A percentile compares a stretch with the other conserved stretches of the same genome.
These are phyloP conservation scores for Tubosaeta sp. DNA, from an alignment of 768 basidiomycete species.

Conservation along the genomic window DNA sequence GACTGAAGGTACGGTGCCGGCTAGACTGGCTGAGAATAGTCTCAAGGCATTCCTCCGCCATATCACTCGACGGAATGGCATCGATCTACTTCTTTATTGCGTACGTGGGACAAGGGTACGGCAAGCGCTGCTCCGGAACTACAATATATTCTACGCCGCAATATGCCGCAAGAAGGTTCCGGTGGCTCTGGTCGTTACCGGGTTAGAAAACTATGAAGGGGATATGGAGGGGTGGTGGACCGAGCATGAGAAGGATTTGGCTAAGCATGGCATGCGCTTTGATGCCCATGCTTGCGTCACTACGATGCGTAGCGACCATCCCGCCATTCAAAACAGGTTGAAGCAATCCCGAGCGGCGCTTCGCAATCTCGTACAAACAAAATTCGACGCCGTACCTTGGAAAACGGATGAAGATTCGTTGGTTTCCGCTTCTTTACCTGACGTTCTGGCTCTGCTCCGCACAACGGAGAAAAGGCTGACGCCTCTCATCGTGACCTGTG, in stretches of 20 bases:
- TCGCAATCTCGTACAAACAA: constrained; percentile 15
- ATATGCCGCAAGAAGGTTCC: constrained; percentile 31
- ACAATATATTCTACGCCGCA: constrained; percentile 26
- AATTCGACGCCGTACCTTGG: constrained; percentile 18
- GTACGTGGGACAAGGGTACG: constrained; percentile 31
- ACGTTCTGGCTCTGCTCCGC: constrained; percentile 14
- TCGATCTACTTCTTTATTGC: constrained; percentile 33
- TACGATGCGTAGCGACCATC: constrained; percentile 25
- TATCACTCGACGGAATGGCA: constrained; percentile 25
- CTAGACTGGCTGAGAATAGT: constrained; percentile 20
- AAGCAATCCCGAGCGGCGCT: constrained; percentile 18
- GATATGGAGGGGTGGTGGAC: constrained; percentile 39
- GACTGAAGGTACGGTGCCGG: constrained; percentile 24
- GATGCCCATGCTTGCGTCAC: constrained; percentile 40
- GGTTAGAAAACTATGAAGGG: constrained; percentile 32
- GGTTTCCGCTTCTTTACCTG: constrained; percentile 17
- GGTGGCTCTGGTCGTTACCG: constrained; percentile 33
- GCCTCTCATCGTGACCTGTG: constrained; percentile 16
- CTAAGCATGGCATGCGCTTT: constrained; percentile 32
- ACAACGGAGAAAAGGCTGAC: constrained; percentile 8
- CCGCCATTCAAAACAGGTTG: constrained; percentile 19
- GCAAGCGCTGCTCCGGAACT: constrained; percentile 25
- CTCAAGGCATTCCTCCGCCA: constrained; percentile 33
- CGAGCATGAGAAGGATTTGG: constrained; percentile 30
- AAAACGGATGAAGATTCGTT: constrained; percentile 15